Evolutionary conservation across 371 early-diverging fungal species (phyloP), one percentile per base, ranked within the genome.

Genomic region (Mortierella sp.): DNA sequence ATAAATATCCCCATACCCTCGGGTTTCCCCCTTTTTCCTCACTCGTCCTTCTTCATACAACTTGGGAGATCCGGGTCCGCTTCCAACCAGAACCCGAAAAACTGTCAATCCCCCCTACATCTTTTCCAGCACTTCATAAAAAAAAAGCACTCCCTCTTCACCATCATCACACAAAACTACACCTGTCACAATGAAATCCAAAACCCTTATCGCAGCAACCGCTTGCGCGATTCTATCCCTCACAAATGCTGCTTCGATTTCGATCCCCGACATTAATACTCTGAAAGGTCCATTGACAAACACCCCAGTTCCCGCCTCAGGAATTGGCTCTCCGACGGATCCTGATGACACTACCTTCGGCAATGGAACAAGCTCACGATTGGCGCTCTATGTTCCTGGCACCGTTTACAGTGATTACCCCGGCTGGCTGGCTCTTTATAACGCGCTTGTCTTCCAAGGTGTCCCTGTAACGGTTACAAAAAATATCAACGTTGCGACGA

Each of bases 381-480:
- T 67, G n/a, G 74, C 74, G 13, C 69, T 74, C 52, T 74, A 45
- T 19, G 74, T 74, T 28, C 74, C 74, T 1, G 59, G 52, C 11
- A 63, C 6, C 21, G 63, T 64, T 24, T 67, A 67, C 68, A 67
- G 55, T 13, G 66, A 72, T 48, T 72, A 72, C 21, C 74, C 74
- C 21, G 74, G 68, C 32, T 74, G 74, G 74, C 43, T 74, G 9
- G 45, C 74, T 16, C 41, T 67, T 7, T 74, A 74, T 48, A 74
- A 74, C 38, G 69, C 68, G 6, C 68, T 74, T 41, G 74, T 74
- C 68, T 65, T 74, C 15, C 67, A 67, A n/a, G 74, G 74, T 32
- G 67, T 74, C 61, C 74, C 74, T 13, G 69, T 68, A 13, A 63
- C 33, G 11, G 74, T 74, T n/a, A 74, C 74, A 32, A 74, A 67